These are phyloP conservation scores for Exsudoporus floridanus DNA, from an alignment of 1,284 basidiomycete genomes.

Conservation along the genomic window DNA sequence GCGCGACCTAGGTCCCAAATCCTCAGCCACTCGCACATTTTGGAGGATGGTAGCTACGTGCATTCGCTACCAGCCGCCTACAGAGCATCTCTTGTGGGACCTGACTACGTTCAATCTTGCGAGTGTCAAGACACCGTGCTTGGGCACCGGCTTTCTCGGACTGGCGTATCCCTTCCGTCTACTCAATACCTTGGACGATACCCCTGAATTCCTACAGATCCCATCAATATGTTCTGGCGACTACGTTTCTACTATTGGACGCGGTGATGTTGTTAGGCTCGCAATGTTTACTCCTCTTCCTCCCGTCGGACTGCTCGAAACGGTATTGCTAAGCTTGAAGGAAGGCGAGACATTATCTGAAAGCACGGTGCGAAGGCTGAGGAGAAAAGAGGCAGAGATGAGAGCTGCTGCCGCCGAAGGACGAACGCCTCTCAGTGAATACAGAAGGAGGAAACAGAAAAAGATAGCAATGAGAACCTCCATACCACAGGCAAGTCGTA, in stretches of 20 bases:
- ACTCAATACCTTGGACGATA: constrained; percentile 16
- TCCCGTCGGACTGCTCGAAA: constrained; percentile 21
- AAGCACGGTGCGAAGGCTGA: constrained; percentile 26
- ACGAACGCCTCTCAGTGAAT: constrained; percentile 25
- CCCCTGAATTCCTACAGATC: constrained; percentile 19
- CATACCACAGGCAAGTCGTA: constrained; percentile 13
- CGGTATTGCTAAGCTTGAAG: constrained; percentile 22
- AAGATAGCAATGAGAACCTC: constrained; percentile 11
- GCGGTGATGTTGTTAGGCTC: constrained; percentile 14
- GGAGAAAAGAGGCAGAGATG: constrained; percentile 25
- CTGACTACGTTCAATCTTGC: constrained; percentile 30
- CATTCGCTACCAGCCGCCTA: constrained; percentile 26
- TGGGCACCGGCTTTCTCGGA: constrained; percentile 28
- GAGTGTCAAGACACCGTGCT: constrained; percentile 20
- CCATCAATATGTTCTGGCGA: constrained; percentile 19
- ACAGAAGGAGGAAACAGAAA: constrained; percentile 24
- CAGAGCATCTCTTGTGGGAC: constrained; percentile 23
- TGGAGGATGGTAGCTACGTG: constrained; percentile 30
- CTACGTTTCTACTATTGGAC: neutral
- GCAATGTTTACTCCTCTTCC: constrained; percentile 27
- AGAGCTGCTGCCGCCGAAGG: constrained; percentile 25
- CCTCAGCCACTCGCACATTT: constrained; percentile 22
- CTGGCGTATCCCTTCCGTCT: constrained; percentile 10
- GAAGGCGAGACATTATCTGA: constrained; percentile 30
- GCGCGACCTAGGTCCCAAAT: constrained; percentile 28